Base-by-base conservation (phyloP, 148 eudicot genomes). In the Silene latifolia region DNA sequence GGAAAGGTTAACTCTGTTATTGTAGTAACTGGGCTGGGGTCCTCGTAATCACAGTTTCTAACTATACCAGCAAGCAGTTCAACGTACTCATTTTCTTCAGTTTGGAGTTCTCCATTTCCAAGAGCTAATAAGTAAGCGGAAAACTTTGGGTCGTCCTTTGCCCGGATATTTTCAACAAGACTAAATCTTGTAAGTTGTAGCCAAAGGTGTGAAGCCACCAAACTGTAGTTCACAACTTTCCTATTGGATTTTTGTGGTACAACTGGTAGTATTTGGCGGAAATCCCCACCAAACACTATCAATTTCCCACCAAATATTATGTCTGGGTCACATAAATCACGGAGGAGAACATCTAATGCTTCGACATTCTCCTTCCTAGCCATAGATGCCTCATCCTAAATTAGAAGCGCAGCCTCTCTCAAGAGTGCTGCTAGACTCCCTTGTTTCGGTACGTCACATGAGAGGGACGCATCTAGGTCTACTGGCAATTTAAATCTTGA, bases 391-490 rank as follows among this genome's bases (percentile, higher is more conserved):
- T 64, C 68, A 9, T 47, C 53, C 53, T 14, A 47, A 8, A 47
- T 68, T 1, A 47, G 27, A 0, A 72, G 8, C 2, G 24, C 11
- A 14, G 69, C 42, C 63, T 74, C 59, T 4, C 15, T 15, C 5
- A 74, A 5, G 0, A 74, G 25, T 0, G 39, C 44, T 0, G 27
- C 76, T 0, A 63, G 17, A 7, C 57, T 63, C 0, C 64, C 8
- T n/a, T 72, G 75, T 19, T 58, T 72, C 2, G 64, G 51, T 5
- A 72, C 51, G 20, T 59, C 53, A 20, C 75, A 72, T 9, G 65
- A 8, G 0, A 32, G 13, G 1, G 75, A 59, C 10, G 27, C 1
- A 4, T 69, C 27, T 11, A 15, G 39, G 4, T 47, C 72, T 3
- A 32, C 24, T 4, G 64, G 51, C 1, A 72, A 54, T n/a, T 72